A percentile compares a stretch with the other conserved stretches of the same genome.
Conservation (phyloP, 208 protist species). For the Leptomonas pyrrhocoris region DNA sequence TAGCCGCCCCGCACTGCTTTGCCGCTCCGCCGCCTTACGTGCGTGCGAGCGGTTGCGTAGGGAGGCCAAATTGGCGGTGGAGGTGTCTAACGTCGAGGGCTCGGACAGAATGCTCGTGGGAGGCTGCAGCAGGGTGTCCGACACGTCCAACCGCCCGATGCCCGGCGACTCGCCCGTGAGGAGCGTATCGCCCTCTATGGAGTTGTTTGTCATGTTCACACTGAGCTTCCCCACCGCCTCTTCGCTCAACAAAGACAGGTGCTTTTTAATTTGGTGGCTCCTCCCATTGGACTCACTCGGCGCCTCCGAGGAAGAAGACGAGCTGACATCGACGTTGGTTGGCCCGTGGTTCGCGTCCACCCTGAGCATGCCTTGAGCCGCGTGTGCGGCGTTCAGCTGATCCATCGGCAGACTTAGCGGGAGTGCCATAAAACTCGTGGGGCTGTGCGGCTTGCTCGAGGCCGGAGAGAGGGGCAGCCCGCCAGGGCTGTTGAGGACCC, state of each 20-base stretch:
- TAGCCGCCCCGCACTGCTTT: background rate
- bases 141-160: constrained; percentile 1
- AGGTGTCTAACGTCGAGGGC: constrained; percentile 17
- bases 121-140: constrained; percentile 30
- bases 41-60: constrained; percentile 14
- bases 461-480: constrained; percentile 10
- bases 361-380: background rate
- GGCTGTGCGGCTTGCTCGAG: constrained; percentile 8
- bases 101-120: constrained; percentile 35
- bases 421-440: background rate
- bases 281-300: background rate
- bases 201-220: constrained; percentile 11
- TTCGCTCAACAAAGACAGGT: constrained; percentile 9
- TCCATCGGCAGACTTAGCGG: background rate
- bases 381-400: background rate
- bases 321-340: constrained; percentile 11
- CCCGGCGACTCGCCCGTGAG: background rate
- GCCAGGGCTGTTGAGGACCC: background rate
- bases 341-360: background rate
- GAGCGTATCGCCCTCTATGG: background rate
- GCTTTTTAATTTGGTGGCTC: background rate
- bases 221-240: constrained; percentile 11
- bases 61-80: constrained; percentile 12
- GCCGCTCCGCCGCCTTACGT: background rate
- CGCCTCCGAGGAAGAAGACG: constrained; percentile 9